phyloP scores from a whole-genome alignment of 2,329 filamentous ascomycete genomes.

The Aspergillus ruber region DNA sequence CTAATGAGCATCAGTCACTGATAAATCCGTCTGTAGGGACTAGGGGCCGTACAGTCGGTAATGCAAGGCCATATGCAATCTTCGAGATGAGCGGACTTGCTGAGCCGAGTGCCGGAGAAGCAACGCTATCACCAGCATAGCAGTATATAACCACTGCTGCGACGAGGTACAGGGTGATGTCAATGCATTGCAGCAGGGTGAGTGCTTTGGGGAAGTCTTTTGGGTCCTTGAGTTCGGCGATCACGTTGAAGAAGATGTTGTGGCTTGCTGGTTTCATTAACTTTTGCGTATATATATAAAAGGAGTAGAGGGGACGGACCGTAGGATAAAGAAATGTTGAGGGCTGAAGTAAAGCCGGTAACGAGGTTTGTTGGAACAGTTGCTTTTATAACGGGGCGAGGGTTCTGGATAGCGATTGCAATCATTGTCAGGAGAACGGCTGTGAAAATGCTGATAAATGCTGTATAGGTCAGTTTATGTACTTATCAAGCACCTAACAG shows the following conservation, averaged over 20 bases:
- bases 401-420: constrained; percentile 15
- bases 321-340: not conserved
- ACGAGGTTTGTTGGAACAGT: not conserved
- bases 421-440: constrained; percentile 36
- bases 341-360: not conserved
- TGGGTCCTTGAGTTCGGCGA: constrained; percentile 57
- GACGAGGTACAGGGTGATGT: constrained; percentile 58
- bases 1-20: constrained; percentile 1
- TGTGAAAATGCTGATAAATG: constrained; percentile 55
- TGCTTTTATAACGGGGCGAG: too few species aligned
- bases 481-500: too few species aligned
- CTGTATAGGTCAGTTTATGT: too few species aligned
- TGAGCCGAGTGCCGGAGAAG: constrained; percentile 60
- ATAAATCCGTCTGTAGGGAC: too few species aligned
- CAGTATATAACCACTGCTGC: constrained; percentile 63
- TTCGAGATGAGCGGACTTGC: constrained; percentile 52
- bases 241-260: constrained; percentile 61
- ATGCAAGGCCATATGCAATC: constrained; percentile 60
- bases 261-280: constrained; percentile 43
- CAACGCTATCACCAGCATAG: constrained; percentile 56
- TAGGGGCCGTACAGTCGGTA: constrained; percentile 47
- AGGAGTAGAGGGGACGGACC: not conserved
- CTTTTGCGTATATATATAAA: not conserved
- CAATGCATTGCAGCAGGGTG: constrained; percentile 53
- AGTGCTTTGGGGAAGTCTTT: constrained; percentile 58